Conservation (phyloP, 805 yeast genomes). For the Komagataella phaffii region DNA sequence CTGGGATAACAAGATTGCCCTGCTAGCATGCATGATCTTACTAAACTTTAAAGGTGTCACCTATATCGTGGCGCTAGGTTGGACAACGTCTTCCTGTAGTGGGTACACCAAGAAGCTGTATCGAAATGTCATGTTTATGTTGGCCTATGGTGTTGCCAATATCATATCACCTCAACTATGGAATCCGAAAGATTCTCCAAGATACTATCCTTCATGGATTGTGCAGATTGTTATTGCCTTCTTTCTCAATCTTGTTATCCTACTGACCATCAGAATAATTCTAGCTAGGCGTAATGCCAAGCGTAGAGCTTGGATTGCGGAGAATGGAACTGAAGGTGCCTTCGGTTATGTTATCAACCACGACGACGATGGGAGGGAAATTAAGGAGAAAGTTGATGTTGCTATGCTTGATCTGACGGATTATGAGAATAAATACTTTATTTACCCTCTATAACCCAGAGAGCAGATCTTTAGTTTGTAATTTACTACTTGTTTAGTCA, state of each 20-base stretch:
- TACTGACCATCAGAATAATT: conserved; percentile 29
- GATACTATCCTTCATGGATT: conserved; percentile 33
- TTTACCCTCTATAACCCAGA: conserved; percentile 28
- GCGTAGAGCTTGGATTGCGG: conserved; percentile 16
- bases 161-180: conserved; percentile 45
- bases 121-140: conserved; percentile 30
- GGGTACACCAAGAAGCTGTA: conserved; percentile 38
- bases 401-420: conserved; percentile 42
- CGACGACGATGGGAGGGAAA: conserved; percentile 14
- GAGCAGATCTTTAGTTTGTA: not conserved
- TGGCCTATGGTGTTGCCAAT: conserved; percentile 33
- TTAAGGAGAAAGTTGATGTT: conserved; percentile 17
- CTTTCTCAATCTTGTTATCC: conserved; percentile 27
- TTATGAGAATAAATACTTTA: conserved; percentile 33
- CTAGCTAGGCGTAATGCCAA: conserved; percentile 28
- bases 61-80: conserved; percentile 13
- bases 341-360: conserved; percentile 14
- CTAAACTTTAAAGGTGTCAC: conserved; percentile 12
- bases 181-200: conserved; percentile 32
- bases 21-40: conserved; percentile 19
- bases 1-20: conserved; percentile 24
- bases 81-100: conserved; percentile 22
- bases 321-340: conserved; percentile 6
- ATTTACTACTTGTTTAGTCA: not conserved
- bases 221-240: conserved; percentile 43